Percentiles rank a stretch among this genome's conserved stretches.
Conservation (phyloP, 345 rosid genomes). For the Tarenaya hassleriana region DNA sequence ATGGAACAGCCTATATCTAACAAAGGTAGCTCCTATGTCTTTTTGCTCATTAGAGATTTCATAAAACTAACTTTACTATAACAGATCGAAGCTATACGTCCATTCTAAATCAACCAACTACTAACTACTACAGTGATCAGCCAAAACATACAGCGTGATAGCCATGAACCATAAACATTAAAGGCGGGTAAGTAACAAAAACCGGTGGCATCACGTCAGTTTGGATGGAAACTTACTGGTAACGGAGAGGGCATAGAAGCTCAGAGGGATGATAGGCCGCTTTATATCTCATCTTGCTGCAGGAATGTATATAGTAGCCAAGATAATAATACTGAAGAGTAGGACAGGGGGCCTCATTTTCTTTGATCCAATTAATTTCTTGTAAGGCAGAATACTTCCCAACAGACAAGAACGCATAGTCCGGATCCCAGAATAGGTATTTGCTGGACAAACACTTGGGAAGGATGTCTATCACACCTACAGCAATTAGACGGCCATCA, state of each 20-base stretch:
- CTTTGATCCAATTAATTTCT: conserved; percentile 78
- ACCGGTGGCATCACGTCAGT: neutral
- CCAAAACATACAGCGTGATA: neutral
- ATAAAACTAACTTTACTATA: neutral
- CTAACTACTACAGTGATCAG: neutral
- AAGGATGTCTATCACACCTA: conserved; percentile 87
- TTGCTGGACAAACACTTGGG: conserved; percentile 94
- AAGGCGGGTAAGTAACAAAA: neutral
- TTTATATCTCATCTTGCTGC: conserved; percentile 97
- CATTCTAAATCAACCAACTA: neutral
- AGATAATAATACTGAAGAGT: conserved; percentile 88
- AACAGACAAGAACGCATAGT: conserved; percentile 67
- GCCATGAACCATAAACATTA: neutral
- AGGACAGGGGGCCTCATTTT: conserved; percentile 55
- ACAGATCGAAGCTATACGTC: conserved; percentile 10
- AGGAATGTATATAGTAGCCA: conserved; percentile 95
- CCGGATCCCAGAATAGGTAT: conserved; percentile 98
- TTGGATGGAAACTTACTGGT: conserved; percentile 51
- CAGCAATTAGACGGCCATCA: conserved; percentile 83
- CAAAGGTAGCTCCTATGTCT: too few relatives aligned
- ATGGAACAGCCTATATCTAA: too few relatives aligned
- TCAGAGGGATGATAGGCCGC: conserved; percentile 89
- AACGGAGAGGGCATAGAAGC: conserved; percentile 92
- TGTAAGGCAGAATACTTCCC: conserved; percentile 92
- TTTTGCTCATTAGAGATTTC: neutral